These are phyloP conservation scores for Gypsophila paniculata DNA, from an alignment of 179 eudicot species.

Conservation along the genomic window DNA sequence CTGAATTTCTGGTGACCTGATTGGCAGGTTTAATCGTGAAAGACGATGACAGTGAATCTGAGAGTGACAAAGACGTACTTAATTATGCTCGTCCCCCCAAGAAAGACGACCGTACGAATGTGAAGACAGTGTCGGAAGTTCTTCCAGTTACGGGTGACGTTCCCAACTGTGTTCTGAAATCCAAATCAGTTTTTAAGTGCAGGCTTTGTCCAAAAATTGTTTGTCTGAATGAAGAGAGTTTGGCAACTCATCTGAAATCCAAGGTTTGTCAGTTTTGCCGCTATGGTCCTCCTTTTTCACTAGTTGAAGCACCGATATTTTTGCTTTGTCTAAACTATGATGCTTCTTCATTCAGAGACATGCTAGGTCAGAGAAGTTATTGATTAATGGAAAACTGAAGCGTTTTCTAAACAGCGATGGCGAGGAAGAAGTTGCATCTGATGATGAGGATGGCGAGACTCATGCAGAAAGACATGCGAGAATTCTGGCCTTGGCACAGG, in stretches of 20 bases:
- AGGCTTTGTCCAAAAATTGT: slow-evolving; percentile 91
- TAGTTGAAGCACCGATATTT: neutral
- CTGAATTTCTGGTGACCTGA: neutral
- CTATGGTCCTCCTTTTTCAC: neutral
- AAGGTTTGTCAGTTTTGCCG: slow-evolving; percentile 43
- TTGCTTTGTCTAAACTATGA: slow-evolving; percentile 1
- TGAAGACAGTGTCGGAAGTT: slow-evolving; percentile 24
- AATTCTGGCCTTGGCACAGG: slow-evolving; percentile 62
- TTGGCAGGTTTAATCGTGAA: slow-evolving; percentile 43
- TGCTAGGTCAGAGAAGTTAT: slow-evolving; percentile 70
- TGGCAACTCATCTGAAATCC: slow-evolving; percentile 71
- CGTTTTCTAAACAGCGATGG: slow-evolving; percentile 79
- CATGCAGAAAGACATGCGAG: slow-evolving; percentile 73
- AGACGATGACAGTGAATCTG: slow-evolving; percentile 42
- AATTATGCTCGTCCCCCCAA: slow-evolving; percentile 12
- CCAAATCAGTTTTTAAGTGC: slow-evolving; percentile 86
- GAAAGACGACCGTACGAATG: slow-evolving; percentile 26
- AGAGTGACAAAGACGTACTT: slow-evolving; percentile 24
- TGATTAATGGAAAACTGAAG: slow-evolving; percentile 71
- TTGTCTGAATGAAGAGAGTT: slow-evolving; percentile 73
- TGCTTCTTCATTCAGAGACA: slow-evolving; percentile 50
- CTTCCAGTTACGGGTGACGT: slow-evolving; percentile 29
- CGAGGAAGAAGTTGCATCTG: slow-evolving; percentile 48
- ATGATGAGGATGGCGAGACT: slow-evolving; percentile 58
- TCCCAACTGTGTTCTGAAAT: slow-evolving; percentile 49